Base-by-base conservation (phyloP, 2,329 filamentous ascomycete species). In the Pseudocercospora macadamiae region DNA sequence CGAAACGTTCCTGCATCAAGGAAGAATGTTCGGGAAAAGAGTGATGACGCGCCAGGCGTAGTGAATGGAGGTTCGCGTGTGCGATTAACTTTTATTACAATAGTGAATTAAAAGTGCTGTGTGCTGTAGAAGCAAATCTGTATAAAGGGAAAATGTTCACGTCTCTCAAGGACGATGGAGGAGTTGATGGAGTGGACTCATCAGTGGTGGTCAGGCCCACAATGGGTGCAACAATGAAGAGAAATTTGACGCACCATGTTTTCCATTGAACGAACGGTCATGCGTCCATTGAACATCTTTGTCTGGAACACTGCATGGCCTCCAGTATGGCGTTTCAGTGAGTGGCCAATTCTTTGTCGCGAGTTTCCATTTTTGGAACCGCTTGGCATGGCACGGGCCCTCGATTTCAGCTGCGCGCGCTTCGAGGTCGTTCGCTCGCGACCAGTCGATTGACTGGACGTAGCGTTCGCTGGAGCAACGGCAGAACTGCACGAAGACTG, bases 291-390 rank as follows among this genome's bases (percentile, higher is more conserved):
- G 62, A 51, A 49, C 7, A 42, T 52, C 51, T 55, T 67, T 68
- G 74, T 72, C 66, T 68, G 71, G 71, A 71, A 72, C 69, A 57
- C 49, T 67, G 64, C 26, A 59, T 61, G 69, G 67, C 71, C 65
- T 64, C 71, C 71, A 54, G 69, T 68, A 66, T 66, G 67, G 69
- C 69, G 76, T 77, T 76, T 76, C 76, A 45, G 53, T 70, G 71
- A 49, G 61, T 69, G 75, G 71, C 70, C 74, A 73, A 5, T 51
- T 60, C 51, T 54, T 62, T 62, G 54, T 60, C 57, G 59, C 57
- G 51, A 52, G 16, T 39, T 37, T 32, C 49, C 68, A 37, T 72
- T 70, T n/a, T 71, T 68, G 65, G 74, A 73, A 72, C 42, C 49
- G 57, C 51, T 34, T 18, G 45, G 47, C 54, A 52, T 25, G 51